Percentiles rank a stretch among this genome's conserved stretches.
Evolutionary conservation across 176 grass and related monocot species (phyloP).

Genomic region (Cenchrus americanus): DNA sequence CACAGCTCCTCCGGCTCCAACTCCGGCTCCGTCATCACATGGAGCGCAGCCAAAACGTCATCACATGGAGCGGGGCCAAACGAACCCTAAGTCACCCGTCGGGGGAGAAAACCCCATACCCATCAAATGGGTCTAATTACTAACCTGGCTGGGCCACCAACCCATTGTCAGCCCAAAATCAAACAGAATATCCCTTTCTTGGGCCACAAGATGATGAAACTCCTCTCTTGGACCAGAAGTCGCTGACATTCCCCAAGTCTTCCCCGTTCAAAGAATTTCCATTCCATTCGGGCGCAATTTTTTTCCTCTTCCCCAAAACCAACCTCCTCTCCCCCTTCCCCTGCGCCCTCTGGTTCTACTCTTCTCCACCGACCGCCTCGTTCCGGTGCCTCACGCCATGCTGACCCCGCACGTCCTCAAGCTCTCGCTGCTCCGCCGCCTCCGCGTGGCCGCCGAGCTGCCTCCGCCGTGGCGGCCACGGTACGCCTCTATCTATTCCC

Average conservation of each 20-base stretch:
- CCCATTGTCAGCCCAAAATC: neutral
- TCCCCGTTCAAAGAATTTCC: neutral
- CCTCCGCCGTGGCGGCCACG: conserved; percentile 19
- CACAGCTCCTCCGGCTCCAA: too few relatives aligned
- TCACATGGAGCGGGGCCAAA: too few relatives aligned
- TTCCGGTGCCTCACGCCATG: conserved; percentile 38
- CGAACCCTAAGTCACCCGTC: too few relatives aligned
- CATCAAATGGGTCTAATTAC: neutral
- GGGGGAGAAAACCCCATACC: too few relatives aligned
- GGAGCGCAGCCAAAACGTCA: too few relatives aligned
- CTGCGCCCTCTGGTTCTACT: neutral
- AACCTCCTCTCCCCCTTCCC: neutral
- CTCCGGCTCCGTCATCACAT: too few relatives aligned
- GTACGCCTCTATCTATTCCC: neutral
- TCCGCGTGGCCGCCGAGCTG: conserved; percentile 19
- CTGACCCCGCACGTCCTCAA: conserved; percentile 44
- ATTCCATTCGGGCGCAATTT: neutral
- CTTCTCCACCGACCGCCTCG: neutral
- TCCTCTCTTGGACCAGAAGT: conserved; percentile 56
- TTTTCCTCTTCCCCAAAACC: neutral
- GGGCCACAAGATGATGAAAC: conserved; percentile 24
- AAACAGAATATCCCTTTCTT: conserved; percentile 24
- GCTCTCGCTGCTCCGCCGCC: conserved; percentile 46
- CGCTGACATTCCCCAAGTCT: neutral
- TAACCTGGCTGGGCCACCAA: neutral